These are phyloP conservation scores for Limnanthes douglasii DNA, from an alignment of 345 rosid genomes.

Conservation along the genomic window DNA sequence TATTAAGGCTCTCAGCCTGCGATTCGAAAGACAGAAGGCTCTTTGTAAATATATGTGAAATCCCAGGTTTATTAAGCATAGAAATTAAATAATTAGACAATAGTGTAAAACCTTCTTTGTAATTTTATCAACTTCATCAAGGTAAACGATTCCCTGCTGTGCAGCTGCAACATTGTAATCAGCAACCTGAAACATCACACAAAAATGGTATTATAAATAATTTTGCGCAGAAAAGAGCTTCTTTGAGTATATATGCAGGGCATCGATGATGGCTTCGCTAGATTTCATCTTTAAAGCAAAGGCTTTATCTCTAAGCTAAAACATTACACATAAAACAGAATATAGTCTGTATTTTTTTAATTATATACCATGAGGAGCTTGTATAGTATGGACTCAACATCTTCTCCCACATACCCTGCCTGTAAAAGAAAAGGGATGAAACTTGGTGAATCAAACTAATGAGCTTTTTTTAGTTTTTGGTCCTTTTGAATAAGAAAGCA, in stretches of 20 bases:
- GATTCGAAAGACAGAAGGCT: constrained; percentile 9
- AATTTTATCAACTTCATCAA: constrained; percentile 98
- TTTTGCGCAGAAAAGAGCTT: too few relatives aligned
- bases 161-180: constrained; percentile 98
- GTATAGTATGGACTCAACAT: constrained; percentile 96
- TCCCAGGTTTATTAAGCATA: too few relatives aligned
- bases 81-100: background rate
- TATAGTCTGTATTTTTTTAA: background rate
- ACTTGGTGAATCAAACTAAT: background rate
- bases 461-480: too few relatives aligned
- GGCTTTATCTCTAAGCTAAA: background rate
- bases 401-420: constrained; percentile 99
- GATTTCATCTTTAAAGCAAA: background rate
- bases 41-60: too few relatives aligned
- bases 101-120: constrained; percentile 60
- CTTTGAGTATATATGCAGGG: background rate
- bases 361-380: constrained; percentile 71
- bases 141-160: constrained; percentile 97
- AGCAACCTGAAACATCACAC: constrained; percentile 44
- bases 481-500: too few relatives aligned
- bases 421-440: constrained; percentile 19
- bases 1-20: constrained; percentile 95
- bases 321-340: background rate
- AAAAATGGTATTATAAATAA: background rate
- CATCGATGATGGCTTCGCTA: background rate